Evolutionary conservation across 352 stramenopile genomes (phyloP).

Genomic region (Phytopythium sindhum): DNA sequence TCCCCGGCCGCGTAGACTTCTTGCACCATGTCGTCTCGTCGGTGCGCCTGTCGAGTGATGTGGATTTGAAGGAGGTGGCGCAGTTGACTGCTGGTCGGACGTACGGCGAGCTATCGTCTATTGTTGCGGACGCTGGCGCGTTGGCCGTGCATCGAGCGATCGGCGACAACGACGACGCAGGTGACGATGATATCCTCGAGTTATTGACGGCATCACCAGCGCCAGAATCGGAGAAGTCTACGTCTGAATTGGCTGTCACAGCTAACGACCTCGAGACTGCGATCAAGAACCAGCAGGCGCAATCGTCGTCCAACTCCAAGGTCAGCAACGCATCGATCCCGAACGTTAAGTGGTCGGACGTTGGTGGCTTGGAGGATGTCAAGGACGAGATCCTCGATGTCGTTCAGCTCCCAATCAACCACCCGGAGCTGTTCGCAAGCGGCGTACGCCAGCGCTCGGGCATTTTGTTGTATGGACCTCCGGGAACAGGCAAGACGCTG

Average conservation of each 20-base stretch:
- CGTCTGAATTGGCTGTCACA: slow-evolving; percentile 18
- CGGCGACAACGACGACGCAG: slow-evolving; percentile 17
- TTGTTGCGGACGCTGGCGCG: slow-evolving; percentile 59
- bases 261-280: slow-evolving; percentile 46
- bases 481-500: slow-evolving; percentile 93
- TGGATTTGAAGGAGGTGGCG: slow-evolving; percentile 54
- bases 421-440: slow-evolving; percentile 78
- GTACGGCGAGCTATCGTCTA: slow-evolving; percentile 63
- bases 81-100: slow-evolving; percentile 72
- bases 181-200: slow-evolving; percentile 19
- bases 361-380: slow-evolving; percentile 97
- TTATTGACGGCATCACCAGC: slow-evolving; percentile 6
- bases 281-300: slow-evolving; percentile 63
- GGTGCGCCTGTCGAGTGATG: slow-evolving; percentile 34
- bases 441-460: slow-evolving; percentile 76
- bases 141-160: slow-evolving; percentile 45
- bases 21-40: slow-evolving; percentile 40
- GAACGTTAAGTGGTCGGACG: slow-evolving; percentile 98
- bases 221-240: neutral
- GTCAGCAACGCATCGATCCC: slow-evolving; percentile 81
- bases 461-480: slow-evolving; percentile 80
- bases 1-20: slow-evolving; percentile 47
- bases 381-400: slow-evolving; percentile 96
- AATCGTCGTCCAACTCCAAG: slow-evolving; percentile 52
- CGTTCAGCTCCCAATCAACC: slow-evolving; percentile 80